These are phyloP conservation scores for Epichloe aotearoae DNA, from an alignment of 2,329 filamentous ascomycete species.

Conservation along the genomic window DNA sequence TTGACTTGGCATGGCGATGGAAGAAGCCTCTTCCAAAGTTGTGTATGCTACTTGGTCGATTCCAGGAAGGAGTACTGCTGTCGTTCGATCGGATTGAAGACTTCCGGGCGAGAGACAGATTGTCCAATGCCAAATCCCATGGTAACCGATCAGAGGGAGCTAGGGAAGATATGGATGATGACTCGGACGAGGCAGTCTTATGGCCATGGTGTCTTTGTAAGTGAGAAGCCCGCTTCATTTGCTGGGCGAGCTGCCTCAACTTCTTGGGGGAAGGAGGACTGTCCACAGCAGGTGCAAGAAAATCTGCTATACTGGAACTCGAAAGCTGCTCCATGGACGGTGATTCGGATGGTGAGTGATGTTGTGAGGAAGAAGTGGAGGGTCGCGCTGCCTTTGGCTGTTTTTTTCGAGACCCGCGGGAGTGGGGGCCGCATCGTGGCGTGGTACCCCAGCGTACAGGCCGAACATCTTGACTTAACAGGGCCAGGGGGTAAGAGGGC, in stretches of 20 bases:
- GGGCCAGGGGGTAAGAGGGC: slow-evolving; percentile 6
- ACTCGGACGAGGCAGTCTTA: slow-evolving; percentile 37
- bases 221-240: slow-evolving; percentile 42
- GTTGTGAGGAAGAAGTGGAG: slow-evolving; percentile 3
- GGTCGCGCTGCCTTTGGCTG: slow-evolving; percentile 4
- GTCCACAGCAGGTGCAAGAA: slow-evolving; percentile 45
- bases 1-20: slow-evolving; percentile 35
- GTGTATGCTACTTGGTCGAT: slow-evolving; percentile 46
- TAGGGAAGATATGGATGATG: slow-evolving; percentile 38
- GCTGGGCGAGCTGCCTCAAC: slow-evolving; percentile 43
- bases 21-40: slow-evolving; percentile 48
- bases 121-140: slow-evolving; percentile 38
- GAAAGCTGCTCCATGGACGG: slow-evolving; percentile 11
- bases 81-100: slow-evolving; percentile 43
- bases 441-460: slow-evolving; percentile 14
- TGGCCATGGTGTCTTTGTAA: slow-evolving; percentile 19
- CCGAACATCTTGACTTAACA: slow-evolving; percentile 7
- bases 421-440: slow-evolving; percentile 9
- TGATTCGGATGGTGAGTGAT: slow-evolving; percentile 5
- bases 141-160: slow-evolving; percentile 26
- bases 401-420: not conserved
- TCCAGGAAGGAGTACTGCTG: slow-evolving; percentile 37
- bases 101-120: slow-evolving; percentile 36
- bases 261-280: slow-evolving; percentile 47
- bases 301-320: slow-evolving; percentile 21